Conservation (phyloP, 176 grass and related monocot genomes). For the Ampelocalamus luodianensis region DNA sequence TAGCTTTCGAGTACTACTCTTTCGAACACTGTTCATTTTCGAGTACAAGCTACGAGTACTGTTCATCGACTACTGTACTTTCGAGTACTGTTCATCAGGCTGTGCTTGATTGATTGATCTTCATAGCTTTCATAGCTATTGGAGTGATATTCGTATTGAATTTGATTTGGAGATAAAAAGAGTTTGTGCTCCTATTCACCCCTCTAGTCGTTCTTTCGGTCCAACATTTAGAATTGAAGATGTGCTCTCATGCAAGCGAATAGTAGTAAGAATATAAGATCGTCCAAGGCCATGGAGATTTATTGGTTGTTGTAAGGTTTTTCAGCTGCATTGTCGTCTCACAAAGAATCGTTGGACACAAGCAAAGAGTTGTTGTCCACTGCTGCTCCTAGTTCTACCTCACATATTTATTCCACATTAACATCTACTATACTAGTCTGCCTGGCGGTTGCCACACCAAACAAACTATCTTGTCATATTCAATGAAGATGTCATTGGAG, state of each 20-base stretch:
- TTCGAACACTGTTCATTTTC: no score
- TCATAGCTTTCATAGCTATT: no score
- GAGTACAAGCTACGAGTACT: no score
- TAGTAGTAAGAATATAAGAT: background rate
- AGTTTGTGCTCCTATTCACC: no score
- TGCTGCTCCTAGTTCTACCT: constrained; percentile 25
- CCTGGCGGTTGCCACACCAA: constrained; percentile 14
- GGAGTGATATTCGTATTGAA: no score
- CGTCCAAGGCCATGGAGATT: background rate
- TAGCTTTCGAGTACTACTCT: no score
- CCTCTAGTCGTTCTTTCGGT: no score
- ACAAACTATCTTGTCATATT: background rate
- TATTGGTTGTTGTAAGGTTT: background rate
- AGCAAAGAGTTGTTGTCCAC: background rate
- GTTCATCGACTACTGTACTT: no score
- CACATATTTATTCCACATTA: constrained; percentile 29
- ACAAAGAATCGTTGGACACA: constrained; percentile 5
- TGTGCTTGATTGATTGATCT: no score
- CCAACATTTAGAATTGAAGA: no score
- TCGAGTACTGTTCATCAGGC: no score
- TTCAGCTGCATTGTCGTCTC: constrained; percentile 1
- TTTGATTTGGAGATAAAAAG: no score
- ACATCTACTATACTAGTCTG: background rate
- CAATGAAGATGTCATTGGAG: constrained; percentile 10
- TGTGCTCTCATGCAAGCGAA: background rate